phyloP scores from a whole-genome alignment of 352 stramenopile species.

The Phytopythium kandeliae region DNA sequence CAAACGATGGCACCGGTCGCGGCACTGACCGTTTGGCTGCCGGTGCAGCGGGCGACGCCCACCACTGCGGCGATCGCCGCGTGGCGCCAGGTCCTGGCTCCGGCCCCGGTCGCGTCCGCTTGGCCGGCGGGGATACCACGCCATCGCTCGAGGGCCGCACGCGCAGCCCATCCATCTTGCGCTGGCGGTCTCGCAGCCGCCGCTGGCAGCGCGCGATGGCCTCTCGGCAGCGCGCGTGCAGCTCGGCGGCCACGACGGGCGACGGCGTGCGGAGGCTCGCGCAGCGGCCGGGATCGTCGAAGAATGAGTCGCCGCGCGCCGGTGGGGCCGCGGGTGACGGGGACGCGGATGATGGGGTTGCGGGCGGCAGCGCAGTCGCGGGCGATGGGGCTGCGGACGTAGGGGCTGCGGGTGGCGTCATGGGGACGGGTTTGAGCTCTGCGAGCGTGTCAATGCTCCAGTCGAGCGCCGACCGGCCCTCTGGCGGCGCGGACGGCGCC shows the following conservation, averaged over 20 bases:
- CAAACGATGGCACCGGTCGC: neutral
- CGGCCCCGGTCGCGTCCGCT: neutral
- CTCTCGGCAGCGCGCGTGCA: conserved; percentile 37
- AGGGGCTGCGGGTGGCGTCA: conserved; percentile 33
- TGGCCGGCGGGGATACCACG: conserved; percentile 10
- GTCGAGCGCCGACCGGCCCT: conserved; percentile 19
- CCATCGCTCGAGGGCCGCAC: conserved; percentile 8
- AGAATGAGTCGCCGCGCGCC: neutral
- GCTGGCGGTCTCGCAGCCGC: conserved; percentile 31
- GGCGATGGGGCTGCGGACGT: no score
- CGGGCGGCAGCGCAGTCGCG: no score
- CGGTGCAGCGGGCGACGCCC: conserved; percentile 23
- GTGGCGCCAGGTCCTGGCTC: neutral
- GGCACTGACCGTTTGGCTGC: no score
- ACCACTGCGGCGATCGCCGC: conserved; percentile 19
- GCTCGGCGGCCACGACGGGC: conserved; percentile 3
- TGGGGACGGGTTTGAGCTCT: conserved; percentile 41
- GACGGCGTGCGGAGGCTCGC: neutral
- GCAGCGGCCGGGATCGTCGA: neutral
- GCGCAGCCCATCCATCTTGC: conserved; percentile 32
- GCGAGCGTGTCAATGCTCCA: conserved; percentile 73
- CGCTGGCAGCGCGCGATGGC: conserved; percentile 32
- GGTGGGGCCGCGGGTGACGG: neutral
- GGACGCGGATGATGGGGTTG: neutral
- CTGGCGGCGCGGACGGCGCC: conserved; percentile 5